Evolutionary conservation across 495 filamentous ascomycete species (phyloP), one percentile per base, ranked within the genome.

Genomic region (Penicillium antarcticum): DNA sequence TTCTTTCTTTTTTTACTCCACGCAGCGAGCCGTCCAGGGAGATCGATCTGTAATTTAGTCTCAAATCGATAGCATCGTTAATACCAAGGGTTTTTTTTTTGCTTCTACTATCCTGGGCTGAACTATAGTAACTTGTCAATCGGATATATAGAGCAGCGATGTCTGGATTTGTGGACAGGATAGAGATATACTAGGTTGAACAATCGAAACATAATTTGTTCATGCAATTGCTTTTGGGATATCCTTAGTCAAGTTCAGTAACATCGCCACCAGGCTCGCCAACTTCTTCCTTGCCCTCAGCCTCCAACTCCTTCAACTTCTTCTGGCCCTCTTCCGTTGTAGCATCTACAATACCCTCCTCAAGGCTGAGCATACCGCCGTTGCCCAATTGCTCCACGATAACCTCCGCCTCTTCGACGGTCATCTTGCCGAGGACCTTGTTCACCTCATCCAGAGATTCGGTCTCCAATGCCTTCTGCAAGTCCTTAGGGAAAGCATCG

Each of bases 371-470:
- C 82, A 97, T 94, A 14, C 88, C 90, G 5, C 90, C 88, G 75
- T 96, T 80, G 17, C 92, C 83, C 43, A 98, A 71, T 62, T 88
- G 80, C 56, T 81, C 87, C 38, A 98, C 91, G 17, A 97, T 67
- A 58, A 90, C 87, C 72, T 98, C 95, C 0, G 95, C 94, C 52
- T 97, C 92, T 35, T 87, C 86, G 0, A 97, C 90, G 51, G 82
- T 87, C 92, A 98, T 89, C 64, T 88, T 88, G 18, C 89, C 94
- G 52, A 98, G 76, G 9, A 96, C 94, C 74, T 95, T 92, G 72
- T 98, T 98, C 38, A 98, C 92, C 68, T 92, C 86, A 49, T 97
- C 94, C 60, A 98, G 62, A 14, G 78, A 90, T n/a, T 89, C 88
- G 17, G 83, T 87, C 66, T 89, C 86, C 38, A 98, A 68, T 36